phyloP scores from a whole-genome alignment of 768 basidiomycete genomes.

The Boletus pseudo-olivaceus region DNA sequence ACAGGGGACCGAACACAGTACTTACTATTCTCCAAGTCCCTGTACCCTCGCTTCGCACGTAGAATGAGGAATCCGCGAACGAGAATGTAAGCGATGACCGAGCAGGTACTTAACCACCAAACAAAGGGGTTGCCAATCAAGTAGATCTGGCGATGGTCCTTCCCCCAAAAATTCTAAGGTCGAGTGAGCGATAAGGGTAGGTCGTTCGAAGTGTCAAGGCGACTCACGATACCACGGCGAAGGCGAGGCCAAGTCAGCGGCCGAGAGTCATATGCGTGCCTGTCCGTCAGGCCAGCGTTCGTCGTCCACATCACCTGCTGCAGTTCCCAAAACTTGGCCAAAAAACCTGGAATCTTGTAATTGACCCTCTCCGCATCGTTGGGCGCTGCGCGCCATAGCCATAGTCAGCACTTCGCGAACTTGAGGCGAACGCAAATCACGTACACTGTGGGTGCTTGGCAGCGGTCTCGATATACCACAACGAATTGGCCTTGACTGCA shows the following conservation, averaged over 20 bases:
- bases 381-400: constrained; percentile 49
- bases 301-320: constrained; percentile 97
- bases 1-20: neutral
- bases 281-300: constrained; percentile 92
- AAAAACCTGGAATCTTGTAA: constrained; percentile 85
- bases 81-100: constrained; percentile 62
- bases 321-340: constrained; percentile 86
- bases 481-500: constrained; percentile 79
- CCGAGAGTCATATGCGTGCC: constrained; percentile 94
- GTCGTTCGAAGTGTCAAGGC: neutral
- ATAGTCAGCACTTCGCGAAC: neutral
- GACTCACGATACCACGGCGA: constrained; percentile 85
- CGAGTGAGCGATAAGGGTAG: constrained; percentile 1
- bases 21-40: constrained; percentile 91
- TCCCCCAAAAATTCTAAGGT: constrained; percentile 94
- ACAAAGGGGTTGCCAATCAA: constrained; percentile 91
- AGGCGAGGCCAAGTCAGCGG: constrained; percentile 90
- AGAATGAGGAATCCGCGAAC: constrained; percentile 80
- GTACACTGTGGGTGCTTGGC: constrained; percentile 60
- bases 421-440: constrained; percentile 28
- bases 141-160: constrained; percentile 94
- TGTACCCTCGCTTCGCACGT: constrained; percentile 84
- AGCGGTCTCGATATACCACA: constrained; percentile 94
- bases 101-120: constrained; percentile 82
- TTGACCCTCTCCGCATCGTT: constrained; percentile 76